Evolutionary conservation across 2,329 filamentous ascomycete species (phyloP).

Genomic region (Aspergillus phoenicis): DNA sequence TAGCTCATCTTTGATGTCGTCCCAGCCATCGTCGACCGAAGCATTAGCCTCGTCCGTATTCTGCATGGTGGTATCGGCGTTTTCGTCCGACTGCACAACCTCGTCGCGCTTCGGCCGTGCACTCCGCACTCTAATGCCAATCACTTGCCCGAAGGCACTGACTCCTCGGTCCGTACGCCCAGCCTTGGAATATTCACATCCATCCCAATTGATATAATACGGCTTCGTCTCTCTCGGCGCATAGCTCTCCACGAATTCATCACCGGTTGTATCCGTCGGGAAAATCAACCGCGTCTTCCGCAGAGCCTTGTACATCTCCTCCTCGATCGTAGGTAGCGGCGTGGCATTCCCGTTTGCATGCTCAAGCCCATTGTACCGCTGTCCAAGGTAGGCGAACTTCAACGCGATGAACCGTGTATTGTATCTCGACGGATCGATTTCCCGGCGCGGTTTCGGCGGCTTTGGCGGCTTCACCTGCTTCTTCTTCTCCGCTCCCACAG

Average conservation of each 20-base stretch:
- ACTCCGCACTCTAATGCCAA: conserved; percentile 80
- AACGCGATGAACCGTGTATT: conserved; percentile 82
- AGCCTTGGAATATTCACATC: conserved; percentile 91
- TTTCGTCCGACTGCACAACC: conserved; percentile 6
- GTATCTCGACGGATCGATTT: conserved; percentile 79
- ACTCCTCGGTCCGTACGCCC: conserved; percentile 91
- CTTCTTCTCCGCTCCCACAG: neutral
- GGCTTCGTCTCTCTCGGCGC: conserved; percentile 45
- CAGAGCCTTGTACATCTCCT: conserved; percentile 89
- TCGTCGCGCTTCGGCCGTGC: conserved; percentile 60
- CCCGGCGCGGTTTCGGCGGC: conserved; percentile 42
- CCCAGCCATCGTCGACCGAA: conserved; percentile 51
- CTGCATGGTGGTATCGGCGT: conserved; percentile 17
- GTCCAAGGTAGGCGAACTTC: conserved; percentile 91
- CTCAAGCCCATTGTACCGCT: conserved; percentile 90
- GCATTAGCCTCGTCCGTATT: conserved; percentile 28
- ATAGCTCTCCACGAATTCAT: conserved; percentile 41
- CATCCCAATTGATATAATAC: conserved; percentile 70
- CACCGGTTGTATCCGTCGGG: conserved; percentile 55
- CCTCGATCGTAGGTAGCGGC: conserved; percentile 80
- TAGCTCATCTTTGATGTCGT: conserved; percentile 78
- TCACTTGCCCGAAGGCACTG: conserved; percentile 94
- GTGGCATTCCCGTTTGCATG: conserved; percentile 72
- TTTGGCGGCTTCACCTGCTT: conserved; percentile 38
- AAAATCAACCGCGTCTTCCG: conserved; percentile 80